Base-by-base conservation (phyloP, 371 early-diverging fungal species). In the Parasitella parasitica region DNA sequence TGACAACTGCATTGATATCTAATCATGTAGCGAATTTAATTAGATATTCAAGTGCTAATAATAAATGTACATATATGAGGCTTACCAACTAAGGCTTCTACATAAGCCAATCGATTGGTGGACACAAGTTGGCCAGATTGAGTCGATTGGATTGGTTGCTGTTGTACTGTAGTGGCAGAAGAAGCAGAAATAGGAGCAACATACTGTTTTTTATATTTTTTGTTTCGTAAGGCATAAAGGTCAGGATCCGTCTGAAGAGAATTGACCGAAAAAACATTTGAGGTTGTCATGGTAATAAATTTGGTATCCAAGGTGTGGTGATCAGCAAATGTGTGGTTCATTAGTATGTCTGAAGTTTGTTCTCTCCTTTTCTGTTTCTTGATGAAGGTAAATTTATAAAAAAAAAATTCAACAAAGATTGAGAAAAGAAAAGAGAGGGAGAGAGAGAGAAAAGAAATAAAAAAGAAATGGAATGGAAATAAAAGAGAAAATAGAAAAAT, bases 1-100 rank as follows among this genome's bases (percentile, higher is more conserved):
- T 84, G 36, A 85, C 80, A 64, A 83, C 67, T 20, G 85, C 81
- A 24, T 81, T 81, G 27, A 81, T 83, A 66, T 86, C 87, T 85
- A n/a, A n/a, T n/a, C n/a, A n/a, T n/a, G n/a, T n/a, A n/a, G n/a
- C n/a, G n/a, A n/a, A n/a, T n/a, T n/a, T n/a, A n/a, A n/a, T n/a
- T n/a, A n/a, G n/a, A n/a, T n/a, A n/a, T 37, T 24, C 16, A 43
- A 18, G 46, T 35, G 18, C 54, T n/a, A n/a, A 53, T 54, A 35
- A 39, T 34, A 20, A 39, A 36, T 36, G 18, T 32, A 16, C 38
- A 39, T 46, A 37, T 36, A 11, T n/a, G 36, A 41, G 11, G 65
- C 67, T 70, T 75, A 82, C 82, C 82, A 61, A 82, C 80, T 28
- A 82, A 62, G 13, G 81, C 78, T 64, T 82, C 80, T 9, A 82